Evolutionary conservation across 2,329 filamentous ascomycete genomes (phyloP), one percentile per base, ranked within the genome.

Genomic region (Nemania abortiva): DNA sequence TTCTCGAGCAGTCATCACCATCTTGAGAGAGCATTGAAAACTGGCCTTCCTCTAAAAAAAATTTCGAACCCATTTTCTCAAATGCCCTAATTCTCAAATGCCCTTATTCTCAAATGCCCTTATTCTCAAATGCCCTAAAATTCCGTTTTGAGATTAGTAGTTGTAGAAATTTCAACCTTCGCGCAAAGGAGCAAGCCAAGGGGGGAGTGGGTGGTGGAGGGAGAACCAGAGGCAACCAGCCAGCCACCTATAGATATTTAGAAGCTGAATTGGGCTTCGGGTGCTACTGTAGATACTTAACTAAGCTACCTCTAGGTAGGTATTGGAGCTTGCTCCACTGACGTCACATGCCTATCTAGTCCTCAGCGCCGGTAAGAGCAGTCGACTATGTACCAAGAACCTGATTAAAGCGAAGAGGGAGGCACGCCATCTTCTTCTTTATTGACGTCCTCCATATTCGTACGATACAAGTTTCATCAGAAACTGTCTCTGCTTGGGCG

Each of bases 321-420:
- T 54, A 20, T 3, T 15, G 34, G 9, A 57, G 58, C 58, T 68
- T 11, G 39, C n/a, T 47, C 56, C 39, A 60, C 52, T 71, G 69
- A 71, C 69, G 69, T 71, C 69, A 70, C 47, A 57, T 31, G 45
- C 37, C 20, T 37, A 15, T n/a, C n/a, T n/a, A 34, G 13, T 15
- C 18, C 24, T 29, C n/a, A 52, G n/a, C 11, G 13, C 7, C 42
- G 42, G 27, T 55, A 55, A 49, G 60, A 10, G 39, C 24, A 39
- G 31, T 34, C 4, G 31, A 9, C 31, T 34, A 34, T 34, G 5
- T 34, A 34, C 31, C 31, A 42, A 62, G 24, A 56, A 56, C 9
- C 49, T n/a, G n/a, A 49, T 53, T 13, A 24, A 22, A 29, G 10
- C 5, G 49, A 29, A 15, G 49, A 27, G 22, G 20, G 50, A 53